phyloP scores from a whole-genome alignment of 202 grass and related monocot species.

The Bolboschoenoplectus hybrid region DNA sequence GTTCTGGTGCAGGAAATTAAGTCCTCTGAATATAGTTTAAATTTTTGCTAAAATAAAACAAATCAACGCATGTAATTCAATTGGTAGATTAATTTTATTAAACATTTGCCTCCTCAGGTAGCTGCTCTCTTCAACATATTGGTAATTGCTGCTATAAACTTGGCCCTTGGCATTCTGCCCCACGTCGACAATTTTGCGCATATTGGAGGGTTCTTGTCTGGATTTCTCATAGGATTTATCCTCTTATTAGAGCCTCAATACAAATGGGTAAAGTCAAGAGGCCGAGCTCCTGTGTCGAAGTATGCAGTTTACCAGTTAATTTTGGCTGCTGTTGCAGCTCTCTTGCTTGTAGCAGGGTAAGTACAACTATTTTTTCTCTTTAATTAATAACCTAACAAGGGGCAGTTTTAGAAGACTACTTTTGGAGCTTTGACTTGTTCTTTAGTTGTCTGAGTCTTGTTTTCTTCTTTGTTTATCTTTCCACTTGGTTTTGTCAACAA shows the following conservation, averaged over 20 bases:
- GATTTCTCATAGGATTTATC: conserved; percentile 78
- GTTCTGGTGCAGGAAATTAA: background rate
- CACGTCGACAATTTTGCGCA: conserved; percentile 89
- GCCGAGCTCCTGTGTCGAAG: conserved; percentile 49
- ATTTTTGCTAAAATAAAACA: background rate
- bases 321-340: conserved; percentile 47
- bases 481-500: background rate
- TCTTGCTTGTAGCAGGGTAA: conserved; percentile 66
- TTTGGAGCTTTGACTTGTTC: background rate
- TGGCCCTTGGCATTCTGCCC: conserved; percentile 77
- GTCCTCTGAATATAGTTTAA: background rate
- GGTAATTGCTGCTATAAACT: conserved; percentile 74
- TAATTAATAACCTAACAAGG: background rate
- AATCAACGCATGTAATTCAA: background rate
- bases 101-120: conserved; percentile 39
- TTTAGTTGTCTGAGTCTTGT: background rate
- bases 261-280: conserved; percentile 60
- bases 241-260: conserved; percentile 77
- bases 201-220: conserved; percentile 72
- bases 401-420: background rate
- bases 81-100: background rate
- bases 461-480: background rate
- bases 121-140: conserved; percentile 69
- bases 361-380: background rate
- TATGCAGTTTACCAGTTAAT: conserved; percentile 68